Conservation (phyloP, 2,329 filamentous ascomycete species). For the Colletotrichum cordylinicola region DNA sequence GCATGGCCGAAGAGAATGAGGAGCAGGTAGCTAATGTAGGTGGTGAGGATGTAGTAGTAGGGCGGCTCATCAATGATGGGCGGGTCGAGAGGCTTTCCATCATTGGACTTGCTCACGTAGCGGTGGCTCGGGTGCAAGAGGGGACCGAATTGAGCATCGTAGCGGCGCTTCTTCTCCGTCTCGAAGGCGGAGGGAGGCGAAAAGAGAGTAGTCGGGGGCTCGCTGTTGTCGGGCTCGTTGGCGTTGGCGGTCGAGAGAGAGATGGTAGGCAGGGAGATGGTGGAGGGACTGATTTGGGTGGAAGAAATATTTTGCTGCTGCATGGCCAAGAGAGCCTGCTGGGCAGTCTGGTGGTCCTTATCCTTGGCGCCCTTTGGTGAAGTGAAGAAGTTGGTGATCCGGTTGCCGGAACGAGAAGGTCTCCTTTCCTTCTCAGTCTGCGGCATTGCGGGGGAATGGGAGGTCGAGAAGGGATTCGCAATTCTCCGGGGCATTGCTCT, state of each 20-base stretch:
- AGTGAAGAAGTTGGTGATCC: slow-evolving; percentile 83
- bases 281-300: slow-evolving; percentile 72
- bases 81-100: slow-evolving; percentile 76
- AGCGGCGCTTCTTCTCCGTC: slow-evolving; percentile 73
- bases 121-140: slow-evolving; percentile 80
- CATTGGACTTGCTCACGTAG: slow-evolving; percentile 85
- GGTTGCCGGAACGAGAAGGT: slow-evolving; percentile 64
- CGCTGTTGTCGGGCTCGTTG: slow-evolving; percentile 73
- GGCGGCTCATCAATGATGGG: slow-evolving; percentile 94
- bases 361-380: slow-evolving; percentile 64
- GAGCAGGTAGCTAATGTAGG: slow-evolving; percentile 97
- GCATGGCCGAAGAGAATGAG: slow-evolving; percentile 95
- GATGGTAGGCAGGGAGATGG: slow-evolving; percentile 85
- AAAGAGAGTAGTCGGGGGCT: slow-evolving; percentile 80
- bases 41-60: slow-evolving; percentile 96
- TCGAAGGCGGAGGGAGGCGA: slow-evolving; percentile 88
- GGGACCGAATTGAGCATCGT: slow-evolving; percentile 91
- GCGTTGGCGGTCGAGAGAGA: slow-evolving; percentile 86
- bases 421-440: slow-evolving; percentile 61
- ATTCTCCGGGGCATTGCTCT: slow-evolving; percentile 65
- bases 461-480: slow-evolving; percentile 60
- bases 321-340: slow-evolving; percentile 72
- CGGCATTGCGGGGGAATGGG: slow-evolving; percentile 51
- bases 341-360: slow-evolving; percentile 68
- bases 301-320: slow-evolving; percentile 65